Conservation (phyloP, 768 basidiomycete species). For the Tylopilus intermedius region DNA sequence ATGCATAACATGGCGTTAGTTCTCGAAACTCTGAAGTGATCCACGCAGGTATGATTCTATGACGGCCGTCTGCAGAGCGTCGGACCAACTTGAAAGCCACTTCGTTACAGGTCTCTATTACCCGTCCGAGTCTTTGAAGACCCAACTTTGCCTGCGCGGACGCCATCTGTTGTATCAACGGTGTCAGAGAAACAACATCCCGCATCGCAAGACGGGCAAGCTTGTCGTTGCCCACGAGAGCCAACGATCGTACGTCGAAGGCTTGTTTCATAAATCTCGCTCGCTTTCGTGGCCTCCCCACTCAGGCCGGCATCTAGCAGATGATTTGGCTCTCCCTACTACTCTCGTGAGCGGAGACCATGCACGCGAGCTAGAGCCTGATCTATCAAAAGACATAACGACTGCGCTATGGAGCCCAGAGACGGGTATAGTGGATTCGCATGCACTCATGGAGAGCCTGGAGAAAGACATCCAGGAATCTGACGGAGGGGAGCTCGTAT, state of each 20-base stretch:
- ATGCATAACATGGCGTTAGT: conserved; percentile 34
- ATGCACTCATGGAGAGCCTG: conserved; percentile 75
- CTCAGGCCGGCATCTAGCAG: conserved; percentile 24
- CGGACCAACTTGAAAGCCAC: not conserved
- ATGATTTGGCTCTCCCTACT: conserved; percentile 50
- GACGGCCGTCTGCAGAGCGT: not conserved
- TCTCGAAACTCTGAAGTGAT: conserved; percentile 95
- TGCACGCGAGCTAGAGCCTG: conserved; percentile 75
- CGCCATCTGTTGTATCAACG: conserved; percentile 77
- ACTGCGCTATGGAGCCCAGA: conserved; percentile 77
- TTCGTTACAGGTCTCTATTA: conserved; percentile 68
- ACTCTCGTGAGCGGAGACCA: conserved; percentile 62
- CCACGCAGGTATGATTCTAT: conserved; percentile 59
- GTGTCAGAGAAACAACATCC: conserved; percentile 60
- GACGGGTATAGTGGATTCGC: conserved; percentile 89
- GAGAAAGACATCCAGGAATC: conserved; percentile 77
- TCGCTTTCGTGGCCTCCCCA: conserved; percentile 48
- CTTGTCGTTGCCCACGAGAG: conserved; percentile 74
- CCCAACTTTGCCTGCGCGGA: conserved; percentile 79
- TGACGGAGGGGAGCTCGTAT: conserved; percentile 64
- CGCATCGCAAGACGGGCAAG: conserved; percentile 75
- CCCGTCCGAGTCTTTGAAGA: conserved; percentile 78
- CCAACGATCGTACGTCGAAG: conserved; percentile 67
- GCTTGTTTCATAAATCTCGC: conserved; percentile 59
- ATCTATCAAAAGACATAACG: conserved; percentile 65